Percentiles rank a stretch among this genome's conserved stretches.
phyloP scores from a whole-genome alignment of 306 rosid species.

The Begonia masoniana region DNA sequence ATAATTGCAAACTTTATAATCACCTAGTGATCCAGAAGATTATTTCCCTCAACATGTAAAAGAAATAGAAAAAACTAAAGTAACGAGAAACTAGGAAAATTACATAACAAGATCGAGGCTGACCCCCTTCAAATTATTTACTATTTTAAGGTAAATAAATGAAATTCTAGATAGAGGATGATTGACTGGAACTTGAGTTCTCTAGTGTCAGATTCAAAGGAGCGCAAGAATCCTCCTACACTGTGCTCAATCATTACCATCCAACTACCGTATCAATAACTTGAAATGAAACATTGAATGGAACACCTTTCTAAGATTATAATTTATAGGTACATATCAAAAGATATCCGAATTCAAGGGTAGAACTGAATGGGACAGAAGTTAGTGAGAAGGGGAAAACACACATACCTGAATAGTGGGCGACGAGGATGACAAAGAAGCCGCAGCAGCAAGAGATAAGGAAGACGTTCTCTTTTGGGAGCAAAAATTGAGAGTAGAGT shows the following conservation, averaged over 20 bases:
- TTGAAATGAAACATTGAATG: not conserved
- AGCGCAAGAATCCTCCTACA: too few relatives aligned
- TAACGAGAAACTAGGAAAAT: too few relatives aligned
- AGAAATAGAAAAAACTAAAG: too few relatives aligned
- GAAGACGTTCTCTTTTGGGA: not conserved
- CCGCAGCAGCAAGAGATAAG: not conserved
- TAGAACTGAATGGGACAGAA: not conserved
- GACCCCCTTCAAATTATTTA: too few relatives aligned
- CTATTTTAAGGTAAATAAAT: too few relatives aligned
- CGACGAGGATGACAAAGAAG: not conserved
- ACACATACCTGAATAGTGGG: not conserved
- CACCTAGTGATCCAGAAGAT: too few relatives aligned
- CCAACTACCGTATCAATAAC: not conserved
- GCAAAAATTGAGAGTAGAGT: not conserved
- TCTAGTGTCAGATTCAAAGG: too few relatives aligned
- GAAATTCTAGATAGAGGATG: too few relatives aligned
- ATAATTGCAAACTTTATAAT: too few relatives aligned
- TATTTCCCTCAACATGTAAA: too few relatives aligned
- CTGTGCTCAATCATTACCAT: too few relatives aligned
- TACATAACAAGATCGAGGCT: not conserved
- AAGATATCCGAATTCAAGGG: not conserved
- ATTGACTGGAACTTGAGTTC: too few relatives aligned
- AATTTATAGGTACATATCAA: not conserved
- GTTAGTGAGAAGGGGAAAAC: not conserved
- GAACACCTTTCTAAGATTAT: not conserved